Evolutionary conservation across 495 filamentous ascomycete genomes (phyloP).

Genomic region (Evansstolkia leycettana): DNA sequence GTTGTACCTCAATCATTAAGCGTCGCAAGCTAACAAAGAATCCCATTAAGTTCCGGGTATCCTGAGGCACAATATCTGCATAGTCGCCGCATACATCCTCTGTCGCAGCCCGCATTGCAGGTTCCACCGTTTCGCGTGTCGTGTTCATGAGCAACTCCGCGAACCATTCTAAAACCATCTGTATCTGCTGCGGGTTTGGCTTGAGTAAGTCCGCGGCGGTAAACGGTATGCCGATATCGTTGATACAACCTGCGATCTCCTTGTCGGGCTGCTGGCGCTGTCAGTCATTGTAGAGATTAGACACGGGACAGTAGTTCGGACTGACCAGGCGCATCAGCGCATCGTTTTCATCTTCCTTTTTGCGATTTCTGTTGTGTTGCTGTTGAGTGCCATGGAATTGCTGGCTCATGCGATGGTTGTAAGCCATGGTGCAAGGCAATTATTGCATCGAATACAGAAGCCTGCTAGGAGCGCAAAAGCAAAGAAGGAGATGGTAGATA

Average conservation of each 20-base stretch:
- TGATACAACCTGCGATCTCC: conserved; percentile 94
- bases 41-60: conserved; percentile 84
- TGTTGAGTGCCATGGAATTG: conserved; percentile 47
- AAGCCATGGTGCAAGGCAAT: conserved; percentile 24
- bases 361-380: conserved; percentile 48
- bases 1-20: conserved; percentile 56
- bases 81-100: conserved; percentile 76
- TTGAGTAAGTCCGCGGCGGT: conserved; percentile 82
- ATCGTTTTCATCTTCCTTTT: conserved; percentile 73
- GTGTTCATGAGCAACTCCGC: conserved; percentile 86
- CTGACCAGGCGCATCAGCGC: conserved; percentile 77
- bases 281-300: conserved; percentile 4
- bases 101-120: conserved; percentile 80
- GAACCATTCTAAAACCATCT: conserved; percentile 96
- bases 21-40: conserved; percentile 73
- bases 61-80: conserved; percentile 68
- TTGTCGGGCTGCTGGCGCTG: conserved; percentile 46
- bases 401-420: conserved; percentile 70
- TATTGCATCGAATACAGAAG: neutral
- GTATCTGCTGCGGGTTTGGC: conserved; percentile 83
- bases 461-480: too few relatives aligned
- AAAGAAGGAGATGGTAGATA: neutral
- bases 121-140: conserved; percentile 81
- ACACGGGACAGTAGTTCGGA: neutral
- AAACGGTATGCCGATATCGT: conserved; percentile 86